phyloP scores from a whole-genome alignment of 1,284 basidiomycete species.

The Naganishia cerealis region DNA sequence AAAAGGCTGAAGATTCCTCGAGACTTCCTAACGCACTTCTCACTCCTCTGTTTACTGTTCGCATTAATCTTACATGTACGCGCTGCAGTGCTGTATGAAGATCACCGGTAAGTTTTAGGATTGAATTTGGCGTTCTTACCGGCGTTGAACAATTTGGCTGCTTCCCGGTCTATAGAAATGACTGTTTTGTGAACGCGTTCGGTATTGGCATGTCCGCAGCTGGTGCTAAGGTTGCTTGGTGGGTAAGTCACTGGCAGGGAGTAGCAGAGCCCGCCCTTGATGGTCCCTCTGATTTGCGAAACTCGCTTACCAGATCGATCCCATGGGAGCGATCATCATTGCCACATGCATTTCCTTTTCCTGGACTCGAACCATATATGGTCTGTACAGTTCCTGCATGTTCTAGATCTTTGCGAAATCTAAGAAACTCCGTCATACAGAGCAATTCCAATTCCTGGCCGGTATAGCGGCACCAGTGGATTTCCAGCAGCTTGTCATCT shows the following conservation, averaged over 20 bases:
- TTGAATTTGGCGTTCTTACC: neutral
- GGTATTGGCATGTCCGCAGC: slow-evolving; percentile 87
- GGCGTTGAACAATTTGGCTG: neutral
- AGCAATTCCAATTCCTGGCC: slow-evolving; percentile 81
- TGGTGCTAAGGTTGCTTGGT: slow-evolving; percentile 69
- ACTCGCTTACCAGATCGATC: slow-evolving; percentile 46
- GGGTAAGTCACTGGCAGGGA: slow-evolving; percentile 38
- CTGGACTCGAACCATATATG: slow-evolving; percentile 74
- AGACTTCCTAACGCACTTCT: neutral
- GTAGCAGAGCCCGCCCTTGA: neutral
- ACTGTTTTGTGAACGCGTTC: slow-evolving; percentile 51
- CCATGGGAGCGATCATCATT: slow-evolving; percentile 60
- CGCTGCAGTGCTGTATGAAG: slow-evolving; percentile 77
- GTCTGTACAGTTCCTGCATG: slow-evolving; percentile 35
- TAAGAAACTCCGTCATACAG: slow-evolving; percentile 34
- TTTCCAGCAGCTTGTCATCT: slow-evolving; percentile 84
- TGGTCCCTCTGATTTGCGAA: neutral
- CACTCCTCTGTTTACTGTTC: neutral
- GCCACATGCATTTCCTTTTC: slow-evolving; percentile 74
- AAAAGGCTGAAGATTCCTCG: neutral
- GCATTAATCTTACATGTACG: neutral
- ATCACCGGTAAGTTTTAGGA: slow-evolving; percentile 66
- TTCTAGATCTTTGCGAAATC: neutral
- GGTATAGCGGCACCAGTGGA: slow-evolving; percentile 88
- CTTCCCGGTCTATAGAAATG: slow-evolving; percentile 6